Percentiles rank a stretch among this genome's conserved stretches.
phyloP scores from a whole-genome alignment of 163 green algal genomes.

The Coccomyxa subellipsoidea region DNA sequence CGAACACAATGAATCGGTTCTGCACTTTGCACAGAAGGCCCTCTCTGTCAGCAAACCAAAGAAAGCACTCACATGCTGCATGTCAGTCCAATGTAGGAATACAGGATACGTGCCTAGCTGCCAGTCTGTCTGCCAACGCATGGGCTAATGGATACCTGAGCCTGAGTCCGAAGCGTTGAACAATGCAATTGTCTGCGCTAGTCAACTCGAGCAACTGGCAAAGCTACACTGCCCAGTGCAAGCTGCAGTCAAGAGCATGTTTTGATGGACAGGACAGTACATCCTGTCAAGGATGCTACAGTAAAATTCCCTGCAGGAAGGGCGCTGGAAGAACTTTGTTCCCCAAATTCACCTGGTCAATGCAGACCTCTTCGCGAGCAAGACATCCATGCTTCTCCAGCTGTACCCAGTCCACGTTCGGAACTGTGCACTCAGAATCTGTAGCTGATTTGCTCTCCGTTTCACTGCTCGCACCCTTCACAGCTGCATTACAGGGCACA shows the following conservation, averaged over 20 bases:
- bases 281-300: no score
- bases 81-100: background rate
- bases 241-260: no score
- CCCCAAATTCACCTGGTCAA: conserved; percentile 17
- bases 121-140: background rate
- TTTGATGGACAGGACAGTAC: no score
- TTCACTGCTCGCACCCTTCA: background rate
- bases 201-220: no score
- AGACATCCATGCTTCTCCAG: conserved; percentile 17
- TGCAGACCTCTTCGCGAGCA: conserved; percentile 11
- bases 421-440: background rate
- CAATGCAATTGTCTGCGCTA: no score
- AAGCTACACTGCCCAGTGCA: no score
- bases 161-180: no score
- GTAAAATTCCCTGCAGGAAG: no score
- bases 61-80: background rate
- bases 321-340: background rate
- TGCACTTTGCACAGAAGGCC: no score
- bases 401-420: background rate
- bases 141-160: background rate
- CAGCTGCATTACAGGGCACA: background rate
- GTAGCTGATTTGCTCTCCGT: background rate
- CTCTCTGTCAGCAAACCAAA: background rate
- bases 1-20: conserved; percentile 18
- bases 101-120: background rate